These are phyloP conservation scores for Eutypella sp. DNA, from an alignment of 2,329 filamentous ascomycete genomes.

Conservation along the genomic window DNA sequence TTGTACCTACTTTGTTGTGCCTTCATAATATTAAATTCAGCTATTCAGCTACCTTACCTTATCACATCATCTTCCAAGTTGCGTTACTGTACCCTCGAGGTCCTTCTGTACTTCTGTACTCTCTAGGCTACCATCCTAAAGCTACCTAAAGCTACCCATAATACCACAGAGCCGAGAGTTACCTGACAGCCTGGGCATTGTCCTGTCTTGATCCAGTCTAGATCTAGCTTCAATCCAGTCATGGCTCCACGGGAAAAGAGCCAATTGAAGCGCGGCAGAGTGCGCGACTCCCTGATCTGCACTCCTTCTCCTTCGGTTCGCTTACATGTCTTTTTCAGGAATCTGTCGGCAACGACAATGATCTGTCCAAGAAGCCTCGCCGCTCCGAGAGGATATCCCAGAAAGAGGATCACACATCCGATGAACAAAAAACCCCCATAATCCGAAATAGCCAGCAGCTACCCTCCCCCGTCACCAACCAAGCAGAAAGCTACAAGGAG, in stretches of 20 bases:
- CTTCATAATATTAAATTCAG: no score
- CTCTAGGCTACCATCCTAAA: no score
- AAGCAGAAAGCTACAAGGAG: conserved; percentile 57
- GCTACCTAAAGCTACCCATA: no score
- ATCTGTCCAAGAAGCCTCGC: conserved; percentile 73
- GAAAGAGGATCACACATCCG: conserved; percentile 31
- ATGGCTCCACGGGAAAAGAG: conserved; percentile 71
- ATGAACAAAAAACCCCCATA: conserved; percentile 52
- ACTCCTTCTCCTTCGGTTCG: conserved; percentile 13
- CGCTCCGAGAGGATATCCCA: conserved; percentile 68
- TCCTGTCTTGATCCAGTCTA: no score
- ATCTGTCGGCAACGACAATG: conserved; percentile 59
- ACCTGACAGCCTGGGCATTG: no score
- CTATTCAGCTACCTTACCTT: not conserved
- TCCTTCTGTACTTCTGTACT: no score
- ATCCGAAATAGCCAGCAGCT: conserved; percentile 60
- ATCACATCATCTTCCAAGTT: not conserved
- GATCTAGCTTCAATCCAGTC: no score
- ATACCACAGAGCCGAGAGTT: no score
- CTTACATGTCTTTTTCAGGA: conserved; percentile 42
- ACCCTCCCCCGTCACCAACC: conserved; percentile 74
- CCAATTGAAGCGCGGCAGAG: conserved; percentile 77
- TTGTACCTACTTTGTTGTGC: no score
- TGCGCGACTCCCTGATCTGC: conserved; percentile 40
- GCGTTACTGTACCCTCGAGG: no score